Percentiles rank a stretch among this genome's conserved stretches.
Evolutionary conservation across 441 rosid genomes (phyloP).

Genomic region (Eruca vesicaria): DNA sequence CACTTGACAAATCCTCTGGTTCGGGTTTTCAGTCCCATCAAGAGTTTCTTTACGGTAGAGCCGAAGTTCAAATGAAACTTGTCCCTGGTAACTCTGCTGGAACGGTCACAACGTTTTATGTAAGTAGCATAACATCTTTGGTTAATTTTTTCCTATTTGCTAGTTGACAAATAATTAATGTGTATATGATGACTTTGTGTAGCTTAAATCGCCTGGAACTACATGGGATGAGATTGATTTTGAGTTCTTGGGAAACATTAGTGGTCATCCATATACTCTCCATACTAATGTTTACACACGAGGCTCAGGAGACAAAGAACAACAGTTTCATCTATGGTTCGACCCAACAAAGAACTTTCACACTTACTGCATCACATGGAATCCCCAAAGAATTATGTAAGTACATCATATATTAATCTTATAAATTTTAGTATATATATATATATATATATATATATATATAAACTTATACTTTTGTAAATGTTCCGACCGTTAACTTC

Average conservation of each 20-base stretch:
- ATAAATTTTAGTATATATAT: neutral
- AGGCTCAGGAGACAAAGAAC: conserved; percentile 66
- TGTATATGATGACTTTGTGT: conserved; percentile 3
- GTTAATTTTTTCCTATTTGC: neutral
- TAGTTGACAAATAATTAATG: neutral
- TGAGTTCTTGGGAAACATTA: conserved; percentile 59
- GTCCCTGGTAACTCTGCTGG: conserved; percentile 65
- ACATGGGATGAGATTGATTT: conserved; percentile 58
- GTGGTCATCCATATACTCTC: conserved; percentile 61
- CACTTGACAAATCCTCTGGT: conserved; percentile 55
- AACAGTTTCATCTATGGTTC: conserved; percentile 70
- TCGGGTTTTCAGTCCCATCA: conserved; percentile 57
- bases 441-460: neutral
- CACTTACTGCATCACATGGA: conserved; percentile 69
- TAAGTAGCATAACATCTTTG: conserved; percentile 20
- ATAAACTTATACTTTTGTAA: neutral
- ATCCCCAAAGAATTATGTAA: conserved; percentile 62
- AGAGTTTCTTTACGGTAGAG: conserved; percentile 49
- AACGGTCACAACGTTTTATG: conserved; percentile 63
- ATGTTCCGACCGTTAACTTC: neutral
- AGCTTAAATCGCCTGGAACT: conserved; percentile 52
- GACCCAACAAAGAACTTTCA: conserved; percentile 64
- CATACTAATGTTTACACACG: conserved; percentile 66
- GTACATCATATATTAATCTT: neutral
- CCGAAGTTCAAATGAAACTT: conserved; percentile 56